phyloP scores from a whole-genome alignment of 805 yeast species.

The Grigorovia jiainica region DNA sequence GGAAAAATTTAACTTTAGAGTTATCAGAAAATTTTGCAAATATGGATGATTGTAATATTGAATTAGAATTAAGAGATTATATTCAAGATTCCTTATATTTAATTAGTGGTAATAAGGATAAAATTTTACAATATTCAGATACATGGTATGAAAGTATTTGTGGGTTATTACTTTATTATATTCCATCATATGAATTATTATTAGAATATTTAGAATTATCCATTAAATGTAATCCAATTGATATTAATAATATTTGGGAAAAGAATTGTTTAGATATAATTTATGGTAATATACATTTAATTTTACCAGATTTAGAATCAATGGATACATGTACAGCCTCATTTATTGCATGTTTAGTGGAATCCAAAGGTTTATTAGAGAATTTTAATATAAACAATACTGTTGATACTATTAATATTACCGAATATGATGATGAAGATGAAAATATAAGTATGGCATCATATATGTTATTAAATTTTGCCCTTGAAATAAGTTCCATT shows the following conservation, averaged over 20 bases:
- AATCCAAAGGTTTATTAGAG: constrained; percentile 50
- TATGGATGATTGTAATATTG: constrained; percentile 11
- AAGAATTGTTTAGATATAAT: constrained; percentile 46
- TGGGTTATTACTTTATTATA: constrained; percentile 48
- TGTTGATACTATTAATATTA: neutral
- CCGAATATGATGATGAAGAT: constrained; percentile 25
- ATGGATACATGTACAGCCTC: constrained; percentile 58
- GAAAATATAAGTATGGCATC: constrained; percentile 38
- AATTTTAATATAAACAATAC: constrained; percentile 22
- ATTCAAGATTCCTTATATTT: constrained; percentile 28
- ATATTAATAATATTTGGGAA: constrained; percentile 41
- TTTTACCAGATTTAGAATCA: constrained; percentile 48
- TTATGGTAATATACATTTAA: constrained; percentile 46
- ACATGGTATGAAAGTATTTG: constrained; percentile 63
- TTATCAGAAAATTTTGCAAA: constrained; percentile 17
- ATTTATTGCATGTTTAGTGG: constrained; percentile 49
- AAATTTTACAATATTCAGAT: constrained; percentile 42
- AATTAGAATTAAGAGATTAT: constrained; percentile 21
- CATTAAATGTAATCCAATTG: constrained; percentile 28
- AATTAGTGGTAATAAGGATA: constrained; percentile 31
- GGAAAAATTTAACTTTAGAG: constrained; percentile 29
- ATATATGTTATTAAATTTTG: constrained; percentile 24
- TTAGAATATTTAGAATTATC: constrained; percentile 34
- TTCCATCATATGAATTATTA: constrained; percentile 41
- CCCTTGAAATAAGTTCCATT: constrained; percentile 23